Evolutionary conservation across 2,329 filamentous ascomycete genomes (phyloP).

Genomic region (Epichloe gansuensis): DNA sequence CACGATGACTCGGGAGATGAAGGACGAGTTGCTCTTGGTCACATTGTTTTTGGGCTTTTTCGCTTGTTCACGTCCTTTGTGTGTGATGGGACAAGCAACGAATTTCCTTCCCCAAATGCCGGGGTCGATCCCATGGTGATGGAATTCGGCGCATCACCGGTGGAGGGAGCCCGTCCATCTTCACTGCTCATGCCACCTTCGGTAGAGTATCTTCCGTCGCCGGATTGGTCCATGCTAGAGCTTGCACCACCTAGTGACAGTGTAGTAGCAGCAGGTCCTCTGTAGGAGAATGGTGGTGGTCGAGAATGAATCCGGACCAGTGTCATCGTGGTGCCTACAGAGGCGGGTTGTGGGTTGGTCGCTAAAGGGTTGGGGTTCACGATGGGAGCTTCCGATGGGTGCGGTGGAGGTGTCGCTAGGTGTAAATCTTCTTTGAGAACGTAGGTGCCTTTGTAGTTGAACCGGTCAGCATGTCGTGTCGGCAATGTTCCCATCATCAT

Average conservation of each 20-base stretch:
- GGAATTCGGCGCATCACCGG: slow-evolving; percentile 35
- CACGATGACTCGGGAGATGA: slow-evolving; percentile 90
- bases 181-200: slow-evolving; percentile 48
- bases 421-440: slow-evolving; percentile 81
- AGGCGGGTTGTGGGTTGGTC: slow-evolving; percentile 73
- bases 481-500: neutral
- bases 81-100: slow-evolving; percentile 49
- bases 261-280: slow-evolving; percentile 38
- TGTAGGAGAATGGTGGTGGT: slow-evolving; percentile 43
- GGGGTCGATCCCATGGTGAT: slow-evolving; percentile 38
- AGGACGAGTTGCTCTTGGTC: slow-evolving; percentile 95
- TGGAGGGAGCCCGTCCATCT: slow-evolving; percentile 39
- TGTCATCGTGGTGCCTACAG: slow-evolving; percentile 72
- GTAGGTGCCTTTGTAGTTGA: slow-evolving; percentile 59
- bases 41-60: slow-evolving; percentile 97
- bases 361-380: slow-evolving; percentile 84
- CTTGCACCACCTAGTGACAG: slow-evolving; percentile 31
- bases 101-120: slow-evolving; percentile 79
- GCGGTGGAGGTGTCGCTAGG: slow-evolving; percentile 85
- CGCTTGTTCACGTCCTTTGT: slow-evolving; percentile 67
- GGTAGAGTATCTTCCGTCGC: slow-evolving; percentile 46
- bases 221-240: slow-evolving; percentile 48
- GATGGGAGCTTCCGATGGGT: slow-evolving; percentile 83
- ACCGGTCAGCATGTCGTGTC: slow-evolving; percentile 6
- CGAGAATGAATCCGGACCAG: slow-evolving; percentile 59